Base-by-base conservation (phyloP, 163 green algal species). In the Trebouxiophyceae sp. region DNA sequence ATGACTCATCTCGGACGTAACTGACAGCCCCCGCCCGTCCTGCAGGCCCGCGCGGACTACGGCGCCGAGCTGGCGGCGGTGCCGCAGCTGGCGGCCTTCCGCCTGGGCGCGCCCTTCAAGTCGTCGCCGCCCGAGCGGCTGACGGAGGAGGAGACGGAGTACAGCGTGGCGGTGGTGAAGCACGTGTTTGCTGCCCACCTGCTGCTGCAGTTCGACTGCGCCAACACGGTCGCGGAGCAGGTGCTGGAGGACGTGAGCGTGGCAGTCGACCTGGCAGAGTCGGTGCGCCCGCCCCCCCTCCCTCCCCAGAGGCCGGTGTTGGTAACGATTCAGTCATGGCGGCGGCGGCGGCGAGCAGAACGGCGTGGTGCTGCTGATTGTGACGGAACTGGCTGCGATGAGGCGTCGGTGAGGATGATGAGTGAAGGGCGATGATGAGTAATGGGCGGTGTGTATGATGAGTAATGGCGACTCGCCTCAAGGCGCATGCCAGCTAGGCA, bases 81-180 rank as follows among this genome's bases (percentile, higher is more conserved):
- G 39, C 71, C 76, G 54, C 56, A 86, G 74, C 69, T 88, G 60
- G 86, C 85, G 1, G 58, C 34, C 5, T n/a, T n/a, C n/a, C 39
- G 16, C 16, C 70, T 95, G 59, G 91, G 91, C 5, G 70, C 79
- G 7, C 74, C 97, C n/a, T 95, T 96, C 80, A 93, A 92, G 79
- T 89, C 70, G 44, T 88, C 77, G 66, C 60, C 64, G 22, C 73
- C 81, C 6, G 62, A 83, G 66, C 81, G 84, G 70, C 81, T 98
- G 39, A 98, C 92, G 2, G 94, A 99, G 85, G 90, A 95, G 75
- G 94, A 97, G 78, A 99, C 94, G 0, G 94, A 99, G 84, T 99
- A 99, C 85, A 87, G 66, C 57, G 81, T 99, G 27, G 80, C 81
- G 60, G 84, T 77, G 26, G 69, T 96, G n/a, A 95, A 96, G 83